These are phyloP conservation scores for Populus tomentosa DNA, from an alignment of 441 rosid genomes.

Conservation along the genomic window DNA sequence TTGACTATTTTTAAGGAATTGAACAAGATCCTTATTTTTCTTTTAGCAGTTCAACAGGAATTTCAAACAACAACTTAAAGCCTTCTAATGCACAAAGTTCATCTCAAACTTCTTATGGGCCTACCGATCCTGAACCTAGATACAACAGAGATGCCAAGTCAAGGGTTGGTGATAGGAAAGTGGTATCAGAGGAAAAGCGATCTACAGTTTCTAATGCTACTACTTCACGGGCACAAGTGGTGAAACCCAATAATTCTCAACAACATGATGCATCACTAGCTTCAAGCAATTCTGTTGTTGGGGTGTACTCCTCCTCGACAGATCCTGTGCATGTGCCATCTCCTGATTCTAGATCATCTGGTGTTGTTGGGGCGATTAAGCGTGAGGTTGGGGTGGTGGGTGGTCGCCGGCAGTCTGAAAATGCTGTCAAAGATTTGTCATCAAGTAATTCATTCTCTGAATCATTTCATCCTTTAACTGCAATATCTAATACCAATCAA, in stretches of 20 bases:
- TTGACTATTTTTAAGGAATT: not conserved
- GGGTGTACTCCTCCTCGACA: constrained; percentile 80
- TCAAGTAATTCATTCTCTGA: constrained; percentile 48
- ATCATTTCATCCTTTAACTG: constrained; percentile 47
- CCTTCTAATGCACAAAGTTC: constrained; percentile 32
- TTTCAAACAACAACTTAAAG: constrained; percentile 24
- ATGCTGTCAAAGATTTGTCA: constrained; percentile 40
- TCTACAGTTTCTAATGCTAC: constrained; percentile 19
- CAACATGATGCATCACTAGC: constrained; percentile 35
- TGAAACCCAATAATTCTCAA: constrained; percentile 36
- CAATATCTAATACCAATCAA: constrained; percentile 54
- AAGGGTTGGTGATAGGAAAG: constrained; percentile 36
- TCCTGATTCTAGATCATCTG: constrained; percentile 75
- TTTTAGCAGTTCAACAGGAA: constrained; percentile 44
- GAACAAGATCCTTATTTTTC: constrained; percentile 7
- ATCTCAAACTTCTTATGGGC: constrained; percentile 36
- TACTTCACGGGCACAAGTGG: constrained; percentile 34
- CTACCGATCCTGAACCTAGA: constrained; percentile 32
- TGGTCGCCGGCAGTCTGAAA: constrained; percentile 57
- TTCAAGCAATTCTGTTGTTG: constrained; percentile 63
- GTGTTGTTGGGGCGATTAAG: constrained; percentile 79
- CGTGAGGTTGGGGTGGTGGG: constrained; percentile 92
- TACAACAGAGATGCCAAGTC: constrained; percentile 32
- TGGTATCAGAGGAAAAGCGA: constrained; percentile 38
- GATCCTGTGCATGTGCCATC: constrained; percentile 99